Percentiles rank a stretch among this genome's conserved stretches.
These are phyloP conservation scores for Leptodontidium sp. DNA, from an alignment of 2,329 filamentous ascomycete genomes.

Conservation along the genomic window DNA sequence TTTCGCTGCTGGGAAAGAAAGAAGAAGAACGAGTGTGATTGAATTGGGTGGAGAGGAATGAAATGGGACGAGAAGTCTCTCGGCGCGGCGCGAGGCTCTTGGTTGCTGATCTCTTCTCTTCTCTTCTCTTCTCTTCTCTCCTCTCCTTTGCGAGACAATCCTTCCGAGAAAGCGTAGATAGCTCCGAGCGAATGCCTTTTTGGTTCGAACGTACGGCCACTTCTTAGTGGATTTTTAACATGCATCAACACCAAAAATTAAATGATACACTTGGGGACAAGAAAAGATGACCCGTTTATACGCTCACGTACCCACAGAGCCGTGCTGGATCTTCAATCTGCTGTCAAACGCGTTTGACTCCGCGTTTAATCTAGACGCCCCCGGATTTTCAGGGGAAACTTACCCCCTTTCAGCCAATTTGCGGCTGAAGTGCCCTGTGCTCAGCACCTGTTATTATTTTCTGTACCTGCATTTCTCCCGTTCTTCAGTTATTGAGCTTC, in stretches of 20 bases:
- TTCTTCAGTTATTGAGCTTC: background rate
- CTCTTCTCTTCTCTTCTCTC: background rate
- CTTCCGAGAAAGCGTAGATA: background rate
- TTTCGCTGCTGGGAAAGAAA: conserved; percentile 31
- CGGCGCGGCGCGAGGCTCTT: conserved; percentile 13
- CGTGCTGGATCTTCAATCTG: background rate
- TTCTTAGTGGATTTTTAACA: background rate
- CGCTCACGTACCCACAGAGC: background rate
- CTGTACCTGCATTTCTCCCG: conserved; percentile 9
- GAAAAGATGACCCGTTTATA: background rate
- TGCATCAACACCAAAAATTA: background rate
- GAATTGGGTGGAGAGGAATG: background rate
- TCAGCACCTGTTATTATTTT: background rate
- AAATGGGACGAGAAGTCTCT: background rate
- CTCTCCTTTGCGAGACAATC: background rate
- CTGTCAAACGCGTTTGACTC: too few relatives aligned
- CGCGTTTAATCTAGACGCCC: conserved; percentile 9
- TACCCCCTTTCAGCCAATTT: conserved; percentile 6
- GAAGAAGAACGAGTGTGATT: conserved; percentile 21
- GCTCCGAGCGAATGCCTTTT: background rate
- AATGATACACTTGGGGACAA: background rate
- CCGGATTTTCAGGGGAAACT: conserved; percentile 2
- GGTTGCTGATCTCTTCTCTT: conserved; percentile 1
- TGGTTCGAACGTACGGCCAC: background rate
- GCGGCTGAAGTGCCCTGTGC: conserved; percentile 12